Evolutionary conservation across 495 filamentous ascomycete species (phyloP), one percentile per base, ranked within the genome.

Genomic region (Hypoxylon intermedium): DNA sequence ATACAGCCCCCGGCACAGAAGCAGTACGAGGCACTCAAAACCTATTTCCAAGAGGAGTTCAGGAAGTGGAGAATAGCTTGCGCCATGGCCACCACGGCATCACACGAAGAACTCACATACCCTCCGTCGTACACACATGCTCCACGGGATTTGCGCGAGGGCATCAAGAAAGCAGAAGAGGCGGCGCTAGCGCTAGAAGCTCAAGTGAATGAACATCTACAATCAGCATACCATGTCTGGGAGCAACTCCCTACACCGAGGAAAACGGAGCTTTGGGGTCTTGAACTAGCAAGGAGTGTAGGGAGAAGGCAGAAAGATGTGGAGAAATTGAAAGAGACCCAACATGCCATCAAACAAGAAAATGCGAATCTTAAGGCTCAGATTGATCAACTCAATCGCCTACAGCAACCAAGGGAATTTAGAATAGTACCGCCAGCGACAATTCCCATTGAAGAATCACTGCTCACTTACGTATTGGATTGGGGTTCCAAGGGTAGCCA

Each of bases 231-330:
- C 69, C 78, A 82, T 15, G 83, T 89, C 33, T 97, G 91, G 91
- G 80, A 77, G 15, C 72, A 70, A 1, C 75, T 92, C 1, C 60
- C 86, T 1, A 70, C 74, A 6, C 78, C 82, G 13, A 75, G 85
- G 33, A 81, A 82, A 28, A 77, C 79, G 24, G 85, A 91, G 30
- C 70, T 83, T 3, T 97, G 92, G 92, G 84, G 80, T 24, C 75
- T 93, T n/a, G 90, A 93, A 67, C 79, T 91, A 33, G 86, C 87
- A 1, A 85, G 91, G 31, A 84, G 88, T 24, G 87, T 88, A 42
- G 84, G 83, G 6, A 78, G 83, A n/a, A 87, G 88, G 52, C 75
- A 84, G 33, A 86, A 89, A 50, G 82, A 86, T 60, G 79, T 85
- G n/a, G 78, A 85, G 53, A 81, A 82, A 12, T 60, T 85, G 1